These are phyloP conservation scores for Clonostachys solani DNA, from an alignment of 2,329 filamentous ascomycete genomes.

Conservation along the genomic window DNA sequence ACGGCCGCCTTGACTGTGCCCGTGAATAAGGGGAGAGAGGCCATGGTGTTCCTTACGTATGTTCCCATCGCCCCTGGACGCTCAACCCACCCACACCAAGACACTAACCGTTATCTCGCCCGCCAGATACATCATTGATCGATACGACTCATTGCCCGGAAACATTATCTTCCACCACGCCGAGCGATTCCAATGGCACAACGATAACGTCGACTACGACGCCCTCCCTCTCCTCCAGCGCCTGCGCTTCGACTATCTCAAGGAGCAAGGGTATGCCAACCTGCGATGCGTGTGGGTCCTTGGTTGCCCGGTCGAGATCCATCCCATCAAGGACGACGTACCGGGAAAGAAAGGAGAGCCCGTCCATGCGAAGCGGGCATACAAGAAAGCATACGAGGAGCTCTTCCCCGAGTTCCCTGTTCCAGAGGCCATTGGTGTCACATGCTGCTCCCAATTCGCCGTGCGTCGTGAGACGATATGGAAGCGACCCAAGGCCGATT, in stretches of 20 bases:
- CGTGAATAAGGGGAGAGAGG: slow-evolving; percentile 45
- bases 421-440: slow-evolving; percentile 44
- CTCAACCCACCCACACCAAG: not conserved
- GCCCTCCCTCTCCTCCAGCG: slow-evolving; percentile 43
- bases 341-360: slow-evolving; percentile 24
- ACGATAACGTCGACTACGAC: slow-evolving; percentile 49
- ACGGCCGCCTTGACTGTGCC: slow-evolving; percentile 40
- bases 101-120: not conserved
- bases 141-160: slow-evolving; percentile 38
- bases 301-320: slow-evolving; percentile 47
- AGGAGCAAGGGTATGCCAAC: slow-evolving; percentile 52
- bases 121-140: slow-evolving; percentile 39
- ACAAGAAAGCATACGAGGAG: slow-evolving; percentile 34
- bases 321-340: slow-evolving; percentile 27
- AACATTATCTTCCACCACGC: slow-evolving; percentile 43
- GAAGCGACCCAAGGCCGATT: slow-evolving; percentile 43
- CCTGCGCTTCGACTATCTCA: slow-evolving; percentile 45
- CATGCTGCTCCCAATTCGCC: slow-evolving; percentile 65
- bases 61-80: slow-evolving; percentile 3
- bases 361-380: slow-evolving; percentile 33
- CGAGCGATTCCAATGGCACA: slow-evolving; percentile 47
- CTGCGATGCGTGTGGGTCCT: slow-evolving; percentile 55
- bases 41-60: slow-evolving; percentile 47
- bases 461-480: slow-evolving; percentile 49
- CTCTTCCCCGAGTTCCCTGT: slow-evolving; percentile 34